Evolutionary conservation across 2,329 filamentous ascomycete genomes (phyloP), one percentile per base, ranked within the genome.

Genomic region (Botrytis deweyae): DNA sequence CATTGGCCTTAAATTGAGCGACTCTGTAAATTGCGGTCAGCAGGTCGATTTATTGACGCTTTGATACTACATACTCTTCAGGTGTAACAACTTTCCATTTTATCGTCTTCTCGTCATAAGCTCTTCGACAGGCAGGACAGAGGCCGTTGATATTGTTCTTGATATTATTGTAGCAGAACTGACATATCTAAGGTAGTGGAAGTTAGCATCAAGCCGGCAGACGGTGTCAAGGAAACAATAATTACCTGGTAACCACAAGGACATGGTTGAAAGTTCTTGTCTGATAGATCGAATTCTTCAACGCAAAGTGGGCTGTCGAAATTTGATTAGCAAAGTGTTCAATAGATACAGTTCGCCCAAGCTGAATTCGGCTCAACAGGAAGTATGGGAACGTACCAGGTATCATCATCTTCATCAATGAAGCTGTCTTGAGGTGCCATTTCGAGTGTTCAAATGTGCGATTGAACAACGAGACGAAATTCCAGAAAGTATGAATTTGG

Each of bases 131-230:
- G 78, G 97, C 97, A n/a, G 96, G 96, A 83, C 96, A 99, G 74
- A 98, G 88, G 52, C 95, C 95, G 82, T 98, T 98, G 88, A 97
- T 94, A 80, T 98, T 98, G 79, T 93, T 97, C 85, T 97, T 97
- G 83, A 99, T 97, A 83, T 98, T 99, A 85, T 99, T 98, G 86
- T 95, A 99, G 85, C 96, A 99, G 84, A 99, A 99, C 86, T 99
- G 97, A 84, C 96, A 99, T 82, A 99, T 95, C 95, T 98, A 80
- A 55, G 74, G 61, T 25, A 29, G 70, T 33, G 63, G 20, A 29
- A 40, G 59, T 78, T 52, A 77, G 74, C 38, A 68, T 25, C 52
- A 67, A 36, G 49, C 55, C n/a, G 58, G 46, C 12, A 55, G 22
- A 44, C 46, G 46, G 52, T 22, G 14, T 52, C 22, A 36, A n/a